Base-by-base conservation (phyloP, 2,329 filamentous ascomycete species). In the Coniochaeta hoffmannii region DNA sequence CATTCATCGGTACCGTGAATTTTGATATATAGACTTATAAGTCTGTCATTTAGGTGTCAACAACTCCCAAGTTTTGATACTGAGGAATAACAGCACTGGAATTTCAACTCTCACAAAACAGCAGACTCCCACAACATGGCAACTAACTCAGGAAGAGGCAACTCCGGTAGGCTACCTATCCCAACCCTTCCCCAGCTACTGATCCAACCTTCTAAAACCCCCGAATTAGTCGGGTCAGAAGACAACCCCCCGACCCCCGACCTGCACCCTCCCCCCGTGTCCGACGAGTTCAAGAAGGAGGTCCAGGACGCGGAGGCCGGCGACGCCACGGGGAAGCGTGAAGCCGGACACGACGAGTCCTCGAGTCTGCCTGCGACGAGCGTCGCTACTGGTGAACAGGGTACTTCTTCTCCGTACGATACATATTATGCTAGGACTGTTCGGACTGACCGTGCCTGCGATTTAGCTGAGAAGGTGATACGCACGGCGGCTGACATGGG, bases 101-200 rank as follows among this genome's bases (percentile, higher is more conserved):
- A 36, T 10, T 4, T 14, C 10, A 11, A 44, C 38, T 11, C 24
- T 3, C 10, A 5, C 19, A 44, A 4, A 26, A 8, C 41, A n/a
- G n/a, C 41, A 46, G 12, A n/a, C 22, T 26, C 41, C 14, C 14
- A 50, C 49, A 34, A 2, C 15, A 51, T 51, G 49, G 49, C 49
- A 31, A 51, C 49, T 19, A 51, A 51, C 49, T 51, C 49, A 31
- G 28, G 26, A 26, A 34, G 49, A 31, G 49, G 49, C 49, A 51
- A 51, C 49, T 1, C 4, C 28, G 19, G 49, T 51, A 34, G 17
- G 49, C 22, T 28, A 32, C 49, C 31, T 31, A 17, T 14, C 49
- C 28, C 12, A 4, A 7, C 17, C 36, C 6, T 8, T n/a, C 22
- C 36, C n/a, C 36, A 19, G 3, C 17, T 41, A 4, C n/a, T 41